Base-by-base conservation (phyloP, 2,329 filamentous ascomycete genomes). In the Raffaelea deltoideospora region DNA sequence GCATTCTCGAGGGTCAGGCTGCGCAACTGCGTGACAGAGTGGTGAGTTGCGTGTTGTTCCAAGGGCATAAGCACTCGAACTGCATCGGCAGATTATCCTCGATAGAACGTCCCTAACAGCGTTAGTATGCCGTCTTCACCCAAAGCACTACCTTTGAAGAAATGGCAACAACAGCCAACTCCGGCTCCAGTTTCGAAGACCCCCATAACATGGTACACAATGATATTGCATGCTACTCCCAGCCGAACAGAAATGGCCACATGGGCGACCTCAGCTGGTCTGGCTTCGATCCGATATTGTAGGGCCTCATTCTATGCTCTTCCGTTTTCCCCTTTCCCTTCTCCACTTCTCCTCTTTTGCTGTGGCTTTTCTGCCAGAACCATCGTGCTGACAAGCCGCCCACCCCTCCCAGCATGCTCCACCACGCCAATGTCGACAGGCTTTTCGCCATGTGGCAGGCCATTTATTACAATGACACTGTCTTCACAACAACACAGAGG, bases 391-490 rank as follows among this genome's bases (percentile, higher is more conserved):
- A n/a, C n/a, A n/a, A n/a, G n/a, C n/a, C n/a, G n/a, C n/a, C n/a
- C n/a, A n/a, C n/a, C n/a, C n/a, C n/a, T 10, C 10, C 17, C 23
- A 65, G 61, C 42, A 62, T 64, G 58, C 57, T 69, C 9, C 64
- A 68, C 42, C 64, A 68, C 54, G 54, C 62, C 45, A 75, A 79
- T 48, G 58, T 79, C 37, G 72, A 79, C 47, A 64, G 74, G 15
- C 59, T 78, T 11, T 67, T 72, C 41, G 64, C 69, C 2, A 51
- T 67, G 38, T 67, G 59, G 59, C 54, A 63, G 46, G 57, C 55
- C 14, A 52, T 62, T 26, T 48, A 64, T 41, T 51, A 50, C 38
- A 44, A 52, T 20, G 40, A 49, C 14, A 49, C 53, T 26, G 54
- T 57, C 15, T 60, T 55, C 37, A 47, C 45, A 2, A 46, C 51